Evolutionary conservation across 805 yeast genomes (phyloP).

Genomic region (Suhomyces emberorum): DNA sequence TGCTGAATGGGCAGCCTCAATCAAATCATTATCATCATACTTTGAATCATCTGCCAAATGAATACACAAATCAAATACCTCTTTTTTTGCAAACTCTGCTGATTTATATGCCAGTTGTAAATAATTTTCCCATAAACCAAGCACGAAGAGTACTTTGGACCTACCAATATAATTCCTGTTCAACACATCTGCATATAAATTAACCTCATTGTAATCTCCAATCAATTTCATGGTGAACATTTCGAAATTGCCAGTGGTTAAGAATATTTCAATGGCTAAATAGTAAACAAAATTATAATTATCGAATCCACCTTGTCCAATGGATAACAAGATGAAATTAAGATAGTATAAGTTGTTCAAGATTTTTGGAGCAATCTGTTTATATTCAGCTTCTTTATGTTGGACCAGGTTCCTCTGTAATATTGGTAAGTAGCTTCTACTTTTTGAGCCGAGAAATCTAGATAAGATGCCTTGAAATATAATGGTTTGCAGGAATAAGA

Average conservation of each 20-base stretch:
- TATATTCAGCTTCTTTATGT: constrained; percentile 21
- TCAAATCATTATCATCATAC: constrained; percentile 24
- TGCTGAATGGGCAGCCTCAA: constrained; percentile 68
- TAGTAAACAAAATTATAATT: constrained; percentile 59
- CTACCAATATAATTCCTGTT: constrained; percentile 25
- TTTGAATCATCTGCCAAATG: constrained; percentile 24
- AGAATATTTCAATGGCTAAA: constrained; percentile 42
- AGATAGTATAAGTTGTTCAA: constrained; percentile 41
- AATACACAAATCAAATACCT: constrained; percentile 30
- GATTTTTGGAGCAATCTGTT: constrained; percentile 26
- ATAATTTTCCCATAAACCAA: constrained; percentile 47
- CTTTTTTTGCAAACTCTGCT: constrained; percentile 17
- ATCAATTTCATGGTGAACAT: constrained; percentile 25
- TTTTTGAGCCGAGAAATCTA: constrained; percentile 26
- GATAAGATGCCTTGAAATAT: constrained; percentile 50
- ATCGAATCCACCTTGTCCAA: constrained; percentile 65
- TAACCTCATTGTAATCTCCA: constrained; percentile 33
- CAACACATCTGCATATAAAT: constrained; percentile 24
- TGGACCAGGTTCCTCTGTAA: constrained; percentile 16
- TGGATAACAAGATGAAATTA: constrained; percentile 47
- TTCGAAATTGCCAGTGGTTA: constrained; percentile 18
- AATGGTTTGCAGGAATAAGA: constrained; percentile 47
- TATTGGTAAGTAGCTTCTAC: constrained; percentile 9
- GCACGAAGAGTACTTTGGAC: constrained; percentile 42
- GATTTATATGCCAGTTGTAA: constrained; percentile 26